Evolutionary conservation across 1,139 yeast genomes (phyloP).

Genomic region (Diutina siamensis): DNA sequence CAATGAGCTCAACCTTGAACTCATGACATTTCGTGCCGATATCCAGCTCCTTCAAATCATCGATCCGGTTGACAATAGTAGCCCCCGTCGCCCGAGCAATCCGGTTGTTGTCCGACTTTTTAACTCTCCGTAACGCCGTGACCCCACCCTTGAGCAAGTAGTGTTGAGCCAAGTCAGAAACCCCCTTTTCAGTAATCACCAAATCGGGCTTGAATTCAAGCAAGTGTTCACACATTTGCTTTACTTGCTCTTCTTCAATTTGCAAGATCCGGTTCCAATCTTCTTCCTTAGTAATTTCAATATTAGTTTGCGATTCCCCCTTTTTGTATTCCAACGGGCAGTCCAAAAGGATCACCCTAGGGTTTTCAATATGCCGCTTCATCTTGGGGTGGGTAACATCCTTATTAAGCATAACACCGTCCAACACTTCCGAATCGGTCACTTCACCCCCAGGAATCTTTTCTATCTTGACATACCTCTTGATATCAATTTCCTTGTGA

Average conservation of each 20-base stretch:
- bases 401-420: conserved; percentile 88
- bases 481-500: conserved; percentile 80
- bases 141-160: conserved; percentile 88
- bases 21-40: conserved; percentile 83
- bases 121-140: conserved; percentile 86
- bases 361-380: conserved; percentile 82
- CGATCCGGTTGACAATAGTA: conserved; percentile 88
- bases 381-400: conserved; percentile 98
- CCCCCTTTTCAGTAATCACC: conserved; percentile 97
- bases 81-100: conserved; percentile 98
- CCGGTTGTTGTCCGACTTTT: conserved; percentile 93
- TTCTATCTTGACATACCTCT: conserved; percentile 87
- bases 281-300: conserved; percentile 90
- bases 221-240: conserved; percentile 73
- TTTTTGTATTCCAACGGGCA: conserved; percentile 97
- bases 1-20: conserved; percentile 88
- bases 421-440: conserved; percentile 74
- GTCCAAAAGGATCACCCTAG: conserved; percentile 79
- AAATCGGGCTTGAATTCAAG: conserved; percentile 82
- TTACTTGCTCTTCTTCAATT: conserved; percentile 97
- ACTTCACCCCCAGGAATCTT: conserved; percentile 98
- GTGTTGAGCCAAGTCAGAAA: conserved; percentile 96
- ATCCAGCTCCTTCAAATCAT: conserved; percentile 85
- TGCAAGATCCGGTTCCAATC: conserved; percentile 95
- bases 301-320: conserved; percentile 97